Evolutionary conservation across 306 rosid species (phyloP).

Genomic region (Vigna nakashimae): DNA sequence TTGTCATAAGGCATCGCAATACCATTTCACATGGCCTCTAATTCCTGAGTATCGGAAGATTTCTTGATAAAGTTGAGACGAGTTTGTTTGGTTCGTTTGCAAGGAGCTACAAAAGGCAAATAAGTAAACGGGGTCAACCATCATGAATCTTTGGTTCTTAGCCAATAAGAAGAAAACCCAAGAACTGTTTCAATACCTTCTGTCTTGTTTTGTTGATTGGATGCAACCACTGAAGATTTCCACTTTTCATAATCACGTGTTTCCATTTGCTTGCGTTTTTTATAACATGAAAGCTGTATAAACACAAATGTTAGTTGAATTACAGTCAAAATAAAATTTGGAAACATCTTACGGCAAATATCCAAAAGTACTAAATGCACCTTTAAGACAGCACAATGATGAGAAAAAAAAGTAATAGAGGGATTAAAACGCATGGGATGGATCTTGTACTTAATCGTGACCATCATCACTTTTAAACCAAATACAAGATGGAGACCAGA

Average conservation of each 20-base stretch:
- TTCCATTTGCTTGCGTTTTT: conserved; percentile 63
- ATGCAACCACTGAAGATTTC: conserved; percentile 73
- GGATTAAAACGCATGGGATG: neutral
- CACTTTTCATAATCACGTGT: conserved; percentile 67
- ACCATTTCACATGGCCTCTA: conserved; percentile 55
- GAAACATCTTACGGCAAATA: neutral
- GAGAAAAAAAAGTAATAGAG: neutral
- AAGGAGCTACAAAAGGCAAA: conserved; percentile 48
- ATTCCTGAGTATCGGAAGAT: conserved; percentile 54
- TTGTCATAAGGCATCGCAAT: conserved; percentile 1
- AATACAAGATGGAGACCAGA: neutral
- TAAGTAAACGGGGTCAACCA: neutral
- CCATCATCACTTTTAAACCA: conserved; percentile 10
- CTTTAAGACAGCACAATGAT: neutral
- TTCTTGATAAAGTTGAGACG: conserved; percentile 62
- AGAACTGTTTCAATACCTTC: conserved; percentile 55
- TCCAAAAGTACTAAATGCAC: neutral
- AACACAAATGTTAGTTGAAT: conserved; percentile 26
- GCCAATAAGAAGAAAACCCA: conserved; percentile 19
- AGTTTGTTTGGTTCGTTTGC: conserved; percentile 67
- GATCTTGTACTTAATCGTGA: conserved; percentile 18
- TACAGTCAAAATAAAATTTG: conserved; percentile 1
- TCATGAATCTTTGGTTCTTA: neutral
- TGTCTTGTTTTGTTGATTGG: conserved; percentile 60
- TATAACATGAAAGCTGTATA: conserved; percentile 72